Conservation (phyloP, 352 stramenopile genomes). For the Pythium periplocum region DNA sequence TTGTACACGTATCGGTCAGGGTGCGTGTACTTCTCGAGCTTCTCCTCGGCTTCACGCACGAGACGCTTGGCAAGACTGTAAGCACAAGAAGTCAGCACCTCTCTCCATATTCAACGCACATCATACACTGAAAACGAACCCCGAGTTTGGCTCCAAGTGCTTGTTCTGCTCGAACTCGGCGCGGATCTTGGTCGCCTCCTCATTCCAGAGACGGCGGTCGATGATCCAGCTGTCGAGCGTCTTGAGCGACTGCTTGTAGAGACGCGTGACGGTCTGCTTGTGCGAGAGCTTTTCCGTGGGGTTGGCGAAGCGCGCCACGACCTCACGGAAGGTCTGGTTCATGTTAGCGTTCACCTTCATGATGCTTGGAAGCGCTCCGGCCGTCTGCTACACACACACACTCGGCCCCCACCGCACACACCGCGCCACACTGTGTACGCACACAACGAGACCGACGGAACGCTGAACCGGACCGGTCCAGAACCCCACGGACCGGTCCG, state of each 20-base stretch:
- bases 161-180: constrained; percentile 89
- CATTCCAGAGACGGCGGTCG: constrained; percentile 94
- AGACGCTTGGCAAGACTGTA: constrained; percentile 70
- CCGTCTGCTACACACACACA: neutral
- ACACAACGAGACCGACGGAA: too few species aligned
- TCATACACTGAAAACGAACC: constrained; percentile 21
- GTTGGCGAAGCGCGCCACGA: constrained; percentile 62
- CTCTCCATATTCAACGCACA: neutral
- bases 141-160: constrained; percentile 45
- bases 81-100: constrained; percentile 6
- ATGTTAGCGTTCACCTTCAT: constrained; percentile 86
- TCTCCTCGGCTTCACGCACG: constrained; percentile 89
- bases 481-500: too few species aligned
- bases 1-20: constrained; percentile 96
- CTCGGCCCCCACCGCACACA: neutral
- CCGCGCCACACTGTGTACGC: too few species aligned
- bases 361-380: constrained; percentile 2
- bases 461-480: too few species aligned
- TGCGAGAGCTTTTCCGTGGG: constrained; percentile 69
- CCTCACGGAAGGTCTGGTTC: constrained; percentile 80
- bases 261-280: constrained; percentile 85
- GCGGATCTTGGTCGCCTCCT: constrained; percentile 91
- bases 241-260: constrained; percentile 96
- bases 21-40: constrained; percentile 93
- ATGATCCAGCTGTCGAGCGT: constrained; percentile 92